phyloP scores from a whole-genome alignment of 192 early-diverging fungal species.

The Thamnidium elegans region DNA sequence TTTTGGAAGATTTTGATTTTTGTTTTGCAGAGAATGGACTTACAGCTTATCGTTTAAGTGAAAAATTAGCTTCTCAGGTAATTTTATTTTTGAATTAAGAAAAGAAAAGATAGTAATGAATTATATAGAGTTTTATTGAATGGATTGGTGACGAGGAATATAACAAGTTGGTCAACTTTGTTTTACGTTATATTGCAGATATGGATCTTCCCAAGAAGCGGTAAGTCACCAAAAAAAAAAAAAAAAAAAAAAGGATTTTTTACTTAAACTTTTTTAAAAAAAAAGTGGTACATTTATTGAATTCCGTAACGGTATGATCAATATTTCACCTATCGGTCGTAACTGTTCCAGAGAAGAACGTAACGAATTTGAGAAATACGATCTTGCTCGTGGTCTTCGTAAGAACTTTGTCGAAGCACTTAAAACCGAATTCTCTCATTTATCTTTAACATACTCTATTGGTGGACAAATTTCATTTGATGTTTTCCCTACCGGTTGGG shows the following conservation, averaged over 20 bases:
- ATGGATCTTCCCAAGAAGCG: slow-evolving; percentile 93
- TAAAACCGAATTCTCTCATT: slow-evolving; percentile 80
- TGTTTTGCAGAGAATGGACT: slow-evolving; percentile 98
- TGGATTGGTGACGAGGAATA: slow-evolving; percentile 94
- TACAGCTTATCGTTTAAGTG: slow-evolving; percentile 82
- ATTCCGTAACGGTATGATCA: slow-evolving; percentile 99
- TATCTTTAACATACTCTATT: slow-evolving; percentile 91
- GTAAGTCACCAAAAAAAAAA: slow-evolving; percentile 38
- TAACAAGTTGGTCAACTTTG: slow-evolving; percentile 88
- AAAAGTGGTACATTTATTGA: slow-evolving; percentile 93
- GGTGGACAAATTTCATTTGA: slow-evolving; percentile 99
- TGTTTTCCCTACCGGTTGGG: slow-evolving; percentile 98
- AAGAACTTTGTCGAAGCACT: slow-evolving; percentile 82
- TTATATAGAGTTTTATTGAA: slow-evolving; percentile 81
- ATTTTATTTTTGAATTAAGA: too few species aligned
- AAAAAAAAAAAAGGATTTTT: background rate
- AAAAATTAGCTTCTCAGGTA: slow-evolving; percentile 67
- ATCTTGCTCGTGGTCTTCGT: slow-evolving; percentile 81
- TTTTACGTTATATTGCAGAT: slow-evolving; percentile 92
- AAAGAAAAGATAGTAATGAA: slow-evolving; percentile 1
- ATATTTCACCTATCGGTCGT: slow-evolving; percentile 95
- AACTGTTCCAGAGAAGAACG: slow-evolving; percentile 89
- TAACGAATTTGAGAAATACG: slow-evolving; percentile 88
- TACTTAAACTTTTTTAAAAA: background rate
- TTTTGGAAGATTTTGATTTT: slow-evolving; percentile 86